Conservation (phyloP, 768 basidiomycete species). For the Boletus huronensis region DNA sequence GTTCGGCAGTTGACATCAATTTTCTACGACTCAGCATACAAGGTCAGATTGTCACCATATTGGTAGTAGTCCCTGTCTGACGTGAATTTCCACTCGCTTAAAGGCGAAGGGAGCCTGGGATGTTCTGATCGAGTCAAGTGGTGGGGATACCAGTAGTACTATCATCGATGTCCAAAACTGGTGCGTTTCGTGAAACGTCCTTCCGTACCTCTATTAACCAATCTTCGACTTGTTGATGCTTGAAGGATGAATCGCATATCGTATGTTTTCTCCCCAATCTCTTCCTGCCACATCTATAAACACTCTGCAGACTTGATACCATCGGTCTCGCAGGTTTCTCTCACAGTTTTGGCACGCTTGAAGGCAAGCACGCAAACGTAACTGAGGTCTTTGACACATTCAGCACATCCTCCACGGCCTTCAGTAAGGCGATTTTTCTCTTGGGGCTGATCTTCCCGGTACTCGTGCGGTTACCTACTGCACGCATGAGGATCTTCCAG, state of each 20-base stretch:
- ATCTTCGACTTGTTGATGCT: not conserved
- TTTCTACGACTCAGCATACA: conserved; percentile 37
- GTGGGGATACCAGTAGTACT: conserved; percentile 7
- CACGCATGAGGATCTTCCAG: conserved; percentile 29
- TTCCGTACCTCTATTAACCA: not conserved
- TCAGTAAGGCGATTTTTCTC: conserved; percentile 35
- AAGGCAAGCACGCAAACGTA: conserved; percentile 40
- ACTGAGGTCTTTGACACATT: conserved; percentile 18
- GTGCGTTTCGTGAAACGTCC: not conserved
- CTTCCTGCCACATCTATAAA: too few species aligned
- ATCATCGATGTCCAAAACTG: conserved; percentile 38
- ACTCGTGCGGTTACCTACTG: conserved; percentile 36
- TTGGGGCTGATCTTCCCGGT: conserved; percentile 37
- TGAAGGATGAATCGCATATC: conserved; percentile 36
- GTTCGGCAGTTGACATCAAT: conserved; percentile 34
- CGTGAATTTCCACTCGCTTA: not conserved
- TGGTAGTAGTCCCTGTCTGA: not conserved
- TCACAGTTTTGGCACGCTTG: conserved; percentile 52
- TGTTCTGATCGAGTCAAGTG: conserved; percentile 14
- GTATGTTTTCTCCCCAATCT: too few species aligned
- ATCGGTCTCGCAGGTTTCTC: conserved; percentile 60
- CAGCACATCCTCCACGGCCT: conserved; percentile 18
- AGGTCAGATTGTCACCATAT: not conserved
- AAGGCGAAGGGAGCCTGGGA: conserved; percentile 33
- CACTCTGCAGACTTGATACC: conserved; percentile 56